Conservation (phyloP, 169 alveolate genomes). For the Eimeria acervulina region DNA sequence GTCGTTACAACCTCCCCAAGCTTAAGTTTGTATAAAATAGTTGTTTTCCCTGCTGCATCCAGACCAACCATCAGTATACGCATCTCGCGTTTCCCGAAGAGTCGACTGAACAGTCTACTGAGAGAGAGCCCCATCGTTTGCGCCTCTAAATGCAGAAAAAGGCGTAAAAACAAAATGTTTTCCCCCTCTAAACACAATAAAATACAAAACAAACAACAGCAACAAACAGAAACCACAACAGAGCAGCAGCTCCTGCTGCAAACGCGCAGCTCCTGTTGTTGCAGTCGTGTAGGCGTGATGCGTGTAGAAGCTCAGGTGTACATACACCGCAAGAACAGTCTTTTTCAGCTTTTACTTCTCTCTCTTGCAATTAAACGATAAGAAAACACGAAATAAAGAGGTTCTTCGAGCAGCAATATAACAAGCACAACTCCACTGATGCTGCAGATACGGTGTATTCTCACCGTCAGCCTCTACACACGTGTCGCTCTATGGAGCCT, state of each 20-base stretch:
- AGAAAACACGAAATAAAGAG: background rate
- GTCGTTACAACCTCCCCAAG: constrained; percentile 98
- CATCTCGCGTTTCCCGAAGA: constrained; percentile 96
- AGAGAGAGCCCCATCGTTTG: constrained; percentile 86
- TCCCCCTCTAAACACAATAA: background rate
- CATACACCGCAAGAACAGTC: constrained; percentile 31
- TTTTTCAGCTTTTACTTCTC: constrained; percentile 33
- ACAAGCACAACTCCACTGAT: background rate
- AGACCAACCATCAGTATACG: constrained; percentile 93
- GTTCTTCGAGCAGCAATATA: background rate
- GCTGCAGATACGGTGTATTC: background rate
- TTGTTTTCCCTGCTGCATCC: constrained; percentile 97
- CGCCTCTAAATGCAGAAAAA: constrained; percentile 37
- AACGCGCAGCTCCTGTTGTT: constrained; percentile 66
- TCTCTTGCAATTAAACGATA: constrained; percentile 16
- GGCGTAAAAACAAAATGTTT: background rate
- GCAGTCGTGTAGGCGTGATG: constrained; percentile 60
- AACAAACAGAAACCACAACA: background rate
- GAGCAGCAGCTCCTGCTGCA: constrained; percentile 33
- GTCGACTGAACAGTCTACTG: constrained; percentile 91
- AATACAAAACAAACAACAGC: background rate
- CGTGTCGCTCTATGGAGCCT: constrained; percentile 62
- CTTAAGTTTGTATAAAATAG: constrained; percentile 97
- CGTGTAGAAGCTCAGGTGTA: constrained; percentile 15
- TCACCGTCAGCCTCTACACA: constrained; percentile 32